A percentile compares a stretch with the other conserved stretches of the same genome.
These are phyloP conservation scores for Pseudogymnoascus sp. DNA, from an alignment of 2,329 filamentous ascomycete species.

Conservation along the genomic window DNA sequence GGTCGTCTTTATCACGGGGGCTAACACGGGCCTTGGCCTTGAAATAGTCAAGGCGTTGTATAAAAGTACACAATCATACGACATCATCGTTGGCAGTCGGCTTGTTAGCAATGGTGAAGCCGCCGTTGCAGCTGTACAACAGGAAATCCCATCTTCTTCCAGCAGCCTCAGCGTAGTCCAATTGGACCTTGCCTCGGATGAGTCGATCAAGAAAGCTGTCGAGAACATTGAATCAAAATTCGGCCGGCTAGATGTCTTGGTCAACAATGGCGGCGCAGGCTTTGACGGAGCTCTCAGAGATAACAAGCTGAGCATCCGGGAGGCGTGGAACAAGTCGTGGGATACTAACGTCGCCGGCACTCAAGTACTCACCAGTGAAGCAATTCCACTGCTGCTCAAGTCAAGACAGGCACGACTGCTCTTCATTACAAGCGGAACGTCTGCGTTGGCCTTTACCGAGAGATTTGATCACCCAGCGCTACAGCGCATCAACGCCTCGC, in stretches of 20 bases:
- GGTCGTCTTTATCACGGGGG: slow-evolving; percentile 34
- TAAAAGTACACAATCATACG: slow-evolving; percentile 30
- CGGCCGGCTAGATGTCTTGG: slow-evolving; percentile 17
- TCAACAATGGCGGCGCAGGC: slow-evolving; percentile 23
- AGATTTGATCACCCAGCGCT: slow-evolving; percentile 17
- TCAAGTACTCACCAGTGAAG: slow-evolving; percentile 25
- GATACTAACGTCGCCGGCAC: slow-evolving; percentile 29
- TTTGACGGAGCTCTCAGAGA: slow-evolving; percentile 13
- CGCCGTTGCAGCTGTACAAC: slow-evolving; percentile 30
- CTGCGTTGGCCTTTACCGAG: slow-evolving; percentile 24
- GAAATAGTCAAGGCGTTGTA: slow-evolving; percentile 34
- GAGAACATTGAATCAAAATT: slow-evolving; percentile 14
- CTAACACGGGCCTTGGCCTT: slow-evolving; percentile 37
- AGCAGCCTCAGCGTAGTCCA: slow-evolving; percentile 17
- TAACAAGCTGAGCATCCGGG: slow-evolving; percentile 10
- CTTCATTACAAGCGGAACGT: slow-evolving; percentile 37
- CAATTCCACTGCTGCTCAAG: slow-evolving; percentile 32
- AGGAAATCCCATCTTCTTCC: slow-evolving; percentile 26
- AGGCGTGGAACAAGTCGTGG: slow-evolving; percentile 22
- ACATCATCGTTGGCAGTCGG: slow-evolving; percentile 34
- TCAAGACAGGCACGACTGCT: slow-evolving; percentile 36
- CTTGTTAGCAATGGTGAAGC: slow-evolving; percentile 28
- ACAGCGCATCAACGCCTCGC: slow-evolving; percentile 16
- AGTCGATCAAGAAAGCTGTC: slow-evolving; percentile 19
- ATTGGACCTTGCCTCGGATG: slow-evolving; percentile 20